Evolutionary conservation across 345 rosid genomes (phyloP), one percentile per base, ranked within the genome.

Genomic region (Linum usitatissimum): DNA sequence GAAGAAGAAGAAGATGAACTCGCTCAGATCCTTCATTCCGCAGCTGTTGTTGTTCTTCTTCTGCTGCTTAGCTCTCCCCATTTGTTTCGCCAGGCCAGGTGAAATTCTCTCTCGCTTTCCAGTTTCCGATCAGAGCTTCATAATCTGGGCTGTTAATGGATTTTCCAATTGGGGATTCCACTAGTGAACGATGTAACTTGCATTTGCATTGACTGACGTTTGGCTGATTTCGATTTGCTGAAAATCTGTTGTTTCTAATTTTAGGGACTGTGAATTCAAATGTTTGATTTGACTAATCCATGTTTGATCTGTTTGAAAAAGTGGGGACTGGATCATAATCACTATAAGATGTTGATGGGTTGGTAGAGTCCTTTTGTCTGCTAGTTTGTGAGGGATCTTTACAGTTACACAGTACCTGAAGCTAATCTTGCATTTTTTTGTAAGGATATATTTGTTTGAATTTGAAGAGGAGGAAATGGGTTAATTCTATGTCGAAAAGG

Each of bases 21-120:
- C 65, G 73, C 36, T 30, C 42, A 69, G 64, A 57, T 63, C 48
- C 36, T 6, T 57, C 9, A 13, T 64, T 21, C 6, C 54, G 34
- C 62, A 60, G 14, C 9, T 55, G 39, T 39, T 67, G 60, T n/a
- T 55, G 42, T 56, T 65, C 18, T 9, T 55, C 3, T 65, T 70
- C 28, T 65, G 40, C 28, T 65, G 53, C 59, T 55, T 65, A 20
- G 18, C 49, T 60, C 18, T 65, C 62, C 60, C 69, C 23, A 30
- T 39, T 70, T 55, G 39, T 48, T n/a, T 23, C 31, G 74, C 74
- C 57, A 70, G 21, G 20, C 69, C 39, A 9, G 61, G 61, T 70
- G 57, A 59, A 30, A 23, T 38, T 51, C 18, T 18, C 55, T 59
- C 60, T 23, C 57, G n/a, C 9, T 5, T 60, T 15, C 36, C 55